Conservation (phyloP, 2,329 filamentous ascomycete species). For the Pestalotiopsis fici region DNA sequence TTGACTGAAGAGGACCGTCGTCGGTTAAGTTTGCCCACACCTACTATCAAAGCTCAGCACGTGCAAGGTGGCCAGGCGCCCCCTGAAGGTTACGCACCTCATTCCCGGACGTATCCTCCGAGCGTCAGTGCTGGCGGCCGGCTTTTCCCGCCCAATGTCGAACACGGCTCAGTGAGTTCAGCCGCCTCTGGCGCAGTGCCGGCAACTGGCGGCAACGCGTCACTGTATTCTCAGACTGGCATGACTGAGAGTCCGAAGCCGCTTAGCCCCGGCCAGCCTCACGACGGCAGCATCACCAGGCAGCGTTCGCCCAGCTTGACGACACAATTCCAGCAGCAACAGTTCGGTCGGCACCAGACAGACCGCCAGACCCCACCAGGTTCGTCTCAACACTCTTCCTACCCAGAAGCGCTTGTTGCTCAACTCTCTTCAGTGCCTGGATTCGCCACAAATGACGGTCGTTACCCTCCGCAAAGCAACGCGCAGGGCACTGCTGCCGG, state of each 20-base stretch:
- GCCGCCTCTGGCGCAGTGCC: conserved; percentile 53
- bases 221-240: conserved; percentile 69
- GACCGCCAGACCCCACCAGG: conserved; percentile 58
- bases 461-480: conserved; percentile 24
- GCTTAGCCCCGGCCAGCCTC: conserved; percentile 61
- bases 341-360: conserved; percentile 58
- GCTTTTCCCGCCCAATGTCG: conserved; percentile 63
- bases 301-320: conserved; percentile 68
- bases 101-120: conserved; percentile 80
- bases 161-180: conserved; percentile 56
- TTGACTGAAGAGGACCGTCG: conserved; percentile 61
- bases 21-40: conserved; percentile 66
- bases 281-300: conserved; percentile 54
- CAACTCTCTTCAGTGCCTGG: conserved; percentile 27
- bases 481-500: conserved; percentile 21
- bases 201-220: conserved; percentile 46
- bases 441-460: conserved; percentile 29
- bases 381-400: conserved; percentile 38
- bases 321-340: conserved; percentile 66
- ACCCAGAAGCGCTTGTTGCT: conserved; percentile 21
- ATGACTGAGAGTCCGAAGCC: conserved; percentile 90
- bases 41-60: conserved; percentile 71
- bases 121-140: conserved; percentile 50
- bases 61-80: conserved; percentile 51
- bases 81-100: conserved; percentile 55